Evolutionary conservation across 2,329 filamentous ascomycete species (phyloP).

Genomic region (Penicillium sp.): DNA sequence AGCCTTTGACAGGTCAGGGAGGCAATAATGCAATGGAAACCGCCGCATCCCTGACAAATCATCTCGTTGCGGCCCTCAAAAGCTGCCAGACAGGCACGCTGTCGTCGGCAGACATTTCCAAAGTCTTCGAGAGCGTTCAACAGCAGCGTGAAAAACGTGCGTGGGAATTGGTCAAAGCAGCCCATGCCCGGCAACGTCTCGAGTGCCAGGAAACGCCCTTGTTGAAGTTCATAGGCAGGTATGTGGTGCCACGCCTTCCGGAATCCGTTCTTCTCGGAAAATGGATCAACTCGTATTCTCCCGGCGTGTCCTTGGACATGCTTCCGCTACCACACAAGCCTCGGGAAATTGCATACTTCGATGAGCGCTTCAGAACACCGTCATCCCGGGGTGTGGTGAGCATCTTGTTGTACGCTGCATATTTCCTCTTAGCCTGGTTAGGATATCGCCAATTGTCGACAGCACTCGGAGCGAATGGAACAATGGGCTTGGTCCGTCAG

Average conservation of each 20-base stretch:
- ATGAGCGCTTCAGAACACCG: constrained; percentile 9
- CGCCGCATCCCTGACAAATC: constrained; percentile 17
- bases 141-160: constrained; percentile 11
- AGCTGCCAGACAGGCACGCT: not conserved
- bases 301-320: constrained; percentile 14
- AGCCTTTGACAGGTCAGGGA: constrained; percentile 20
- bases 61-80: constrained; percentile 9
- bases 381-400: not conserved
- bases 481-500: constrained; percentile 4
- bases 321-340: constrained; percentile 3
- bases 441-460: constrained; percentile 7
- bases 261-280: not conserved
- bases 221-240: constrained; percentile 10
- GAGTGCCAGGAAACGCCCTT: constrained; percentile 18
- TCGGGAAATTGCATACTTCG: constrained; percentile 9
- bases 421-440: constrained; percentile 7
- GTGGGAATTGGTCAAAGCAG: constrained; percentile 8
- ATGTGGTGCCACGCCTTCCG: constrained; percentile 7
- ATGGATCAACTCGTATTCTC: constrained; percentile 6
- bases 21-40: constrained; percentile 23
- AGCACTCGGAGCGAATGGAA: constrained; percentile 11
- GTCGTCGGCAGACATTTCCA: constrained; percentile 1
- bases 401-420: constrained; percentile 1
- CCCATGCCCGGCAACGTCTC: constrained; percentile 15
- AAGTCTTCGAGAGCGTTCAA: constrained; percentile 11